Evolutionary conservation across 805 yeast species (phyloP).

Genomic region (Metschnikowia lunata): DNA sequence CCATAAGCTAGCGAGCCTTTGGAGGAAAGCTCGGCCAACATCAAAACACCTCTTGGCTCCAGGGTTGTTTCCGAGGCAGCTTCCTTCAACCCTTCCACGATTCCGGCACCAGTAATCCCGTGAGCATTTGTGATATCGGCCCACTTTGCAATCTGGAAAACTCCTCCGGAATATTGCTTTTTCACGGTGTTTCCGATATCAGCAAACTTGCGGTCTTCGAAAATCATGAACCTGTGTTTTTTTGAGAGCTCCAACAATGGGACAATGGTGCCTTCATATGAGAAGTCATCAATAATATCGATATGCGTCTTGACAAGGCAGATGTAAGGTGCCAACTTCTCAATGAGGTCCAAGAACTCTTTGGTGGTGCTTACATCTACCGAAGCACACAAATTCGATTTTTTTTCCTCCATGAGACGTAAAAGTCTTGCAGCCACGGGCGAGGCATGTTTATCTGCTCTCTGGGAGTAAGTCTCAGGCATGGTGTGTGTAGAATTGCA

Average conservation of each 20-base stretch:
- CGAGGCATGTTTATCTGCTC: slow-evolving; percentile 70
- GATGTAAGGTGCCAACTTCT: slow-evolving; percentile 83
- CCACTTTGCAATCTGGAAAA: slow-evolving; percentile 87
- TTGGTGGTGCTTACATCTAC: slow-evolving; percentile 79
- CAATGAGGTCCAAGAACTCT: slow-evolving; percentile 70
- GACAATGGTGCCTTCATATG: slow-evolving; percentile 69
- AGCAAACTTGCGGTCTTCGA: slow-evolving; percentile 97
- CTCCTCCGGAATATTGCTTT: slow-evolving; percentile 87
- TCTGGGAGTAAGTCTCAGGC: slow-evolving; percentile 48
- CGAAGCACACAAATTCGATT: slow-evolving; percentile 91
- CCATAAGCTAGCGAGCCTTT: slow-evolving; percentile 93
- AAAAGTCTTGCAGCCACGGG: slow-evolving; percentile 77
- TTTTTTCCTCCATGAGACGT: slow-evolving; percentile 67
- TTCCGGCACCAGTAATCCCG: slow-evolving; percentile 93
- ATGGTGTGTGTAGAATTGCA: not conserved
- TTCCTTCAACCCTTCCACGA: slow-evolving; percentile 80
- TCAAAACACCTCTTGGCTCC: slow-evolving; percentile 84
- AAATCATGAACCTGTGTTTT: slow-evolving; percentile 84
- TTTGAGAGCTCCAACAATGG: slow-evolving; percentile 71
- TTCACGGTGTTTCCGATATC: slow-evolving; percentile 98
- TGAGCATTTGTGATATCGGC: slow-evolving; percentile 97
- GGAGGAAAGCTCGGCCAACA: slow-evolving; percentile 94
- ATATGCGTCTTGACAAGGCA: slow-evolving; percentile 93
- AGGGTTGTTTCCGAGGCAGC: slow-evolving; percentile 67
- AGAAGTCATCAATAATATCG: slow-evolving; percentile 86